Conservation (phyloP, 2,329 filamentous ascomycete genomes). For the Exserohilum turcica region DNA sequence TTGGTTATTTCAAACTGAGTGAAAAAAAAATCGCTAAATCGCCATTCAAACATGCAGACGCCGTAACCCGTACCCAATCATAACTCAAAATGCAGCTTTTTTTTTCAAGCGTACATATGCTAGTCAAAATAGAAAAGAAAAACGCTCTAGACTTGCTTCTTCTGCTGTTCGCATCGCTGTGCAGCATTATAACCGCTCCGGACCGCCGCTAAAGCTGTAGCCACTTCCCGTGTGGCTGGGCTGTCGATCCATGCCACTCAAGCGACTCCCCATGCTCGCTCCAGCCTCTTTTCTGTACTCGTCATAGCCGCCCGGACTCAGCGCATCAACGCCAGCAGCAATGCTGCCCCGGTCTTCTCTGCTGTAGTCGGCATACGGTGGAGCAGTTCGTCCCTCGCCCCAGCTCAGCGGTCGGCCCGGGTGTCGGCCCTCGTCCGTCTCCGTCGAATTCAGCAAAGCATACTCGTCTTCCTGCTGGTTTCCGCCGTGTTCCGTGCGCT, state of each 20-base stretch:
- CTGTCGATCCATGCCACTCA: constrained; percentile 9
- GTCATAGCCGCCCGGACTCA: constrained; percentile 44
- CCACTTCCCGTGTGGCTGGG: constrained; percentile 27
- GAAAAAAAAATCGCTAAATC: not conserved
- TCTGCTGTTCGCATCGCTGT: not conserved
- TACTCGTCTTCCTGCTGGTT: constrained; percentile 59
- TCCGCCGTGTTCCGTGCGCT: constrained; percentile 46
- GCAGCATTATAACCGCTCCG: not conserved
- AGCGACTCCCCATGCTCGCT: constrained; percentile 1
- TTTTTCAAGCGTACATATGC: not conserved
- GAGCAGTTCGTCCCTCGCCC: constrained; percentile 44
- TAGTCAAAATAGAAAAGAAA: not conserved
- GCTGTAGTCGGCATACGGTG: constrained; percentile 44
- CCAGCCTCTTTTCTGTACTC: constrained; percentile 38
- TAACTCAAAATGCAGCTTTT: not conserved
- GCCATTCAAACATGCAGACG: not conserved
- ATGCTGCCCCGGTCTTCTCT: constrained; percentile 13
- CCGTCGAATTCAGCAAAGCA: constrained; percentile 53
- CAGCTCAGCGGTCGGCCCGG: constrained; percentile 49
- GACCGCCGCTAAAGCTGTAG: constrained; percentile 24
- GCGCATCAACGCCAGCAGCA: constrained; percentile 31
- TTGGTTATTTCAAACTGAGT: not conserved
- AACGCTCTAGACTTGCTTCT: not conserved
- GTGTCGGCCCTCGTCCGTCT: constrained; percentile 48
- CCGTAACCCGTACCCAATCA: not conserved